Percentiles rank a stretch among this genome's conserved stretches.
Conservation (phyloP, 192 early-diverging fungal species). For the Podila minutissima region DNA sequence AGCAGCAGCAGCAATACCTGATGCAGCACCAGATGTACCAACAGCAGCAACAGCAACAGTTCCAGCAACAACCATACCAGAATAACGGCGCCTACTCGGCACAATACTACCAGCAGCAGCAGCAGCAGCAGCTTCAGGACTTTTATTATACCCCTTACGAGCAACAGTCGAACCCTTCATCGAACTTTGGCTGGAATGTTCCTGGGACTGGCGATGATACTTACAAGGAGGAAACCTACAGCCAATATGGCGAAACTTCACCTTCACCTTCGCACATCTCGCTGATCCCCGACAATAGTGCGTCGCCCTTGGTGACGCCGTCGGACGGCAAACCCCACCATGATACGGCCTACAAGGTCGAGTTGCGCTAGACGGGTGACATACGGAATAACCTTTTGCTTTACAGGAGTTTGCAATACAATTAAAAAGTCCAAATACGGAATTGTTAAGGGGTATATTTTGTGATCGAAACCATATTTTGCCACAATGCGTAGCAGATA, state of each 20-base stretch:
- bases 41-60: neutral
- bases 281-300: neutral
- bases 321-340: neutral
- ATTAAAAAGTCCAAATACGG: no score
- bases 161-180: constrained; percentile 12
- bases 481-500: no score
- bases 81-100: neutral
- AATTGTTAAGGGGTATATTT: no score
- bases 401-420: no score
- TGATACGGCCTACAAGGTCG: constrained; percentile 16
- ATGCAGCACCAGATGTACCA: neutral
- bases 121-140: constrained; percentile 16
- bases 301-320: neutral
- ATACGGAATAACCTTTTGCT: no score
- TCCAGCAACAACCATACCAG: neutral
- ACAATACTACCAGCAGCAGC: constrained; percentile 8
- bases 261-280: constrained; percentile 21
- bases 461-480: no score
- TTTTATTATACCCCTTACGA: constrained; percentile 29
- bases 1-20: constrained; percentile 1
- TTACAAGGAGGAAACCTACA: neutral
- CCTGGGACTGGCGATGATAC: neutral
- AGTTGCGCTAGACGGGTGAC: neutral
- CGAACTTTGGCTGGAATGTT: neutral
- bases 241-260: neutral